phyloP scores from a whole-genome alignment of 768 basidiomycete genomes.

The Rhodotorula diobovata region DNA sequence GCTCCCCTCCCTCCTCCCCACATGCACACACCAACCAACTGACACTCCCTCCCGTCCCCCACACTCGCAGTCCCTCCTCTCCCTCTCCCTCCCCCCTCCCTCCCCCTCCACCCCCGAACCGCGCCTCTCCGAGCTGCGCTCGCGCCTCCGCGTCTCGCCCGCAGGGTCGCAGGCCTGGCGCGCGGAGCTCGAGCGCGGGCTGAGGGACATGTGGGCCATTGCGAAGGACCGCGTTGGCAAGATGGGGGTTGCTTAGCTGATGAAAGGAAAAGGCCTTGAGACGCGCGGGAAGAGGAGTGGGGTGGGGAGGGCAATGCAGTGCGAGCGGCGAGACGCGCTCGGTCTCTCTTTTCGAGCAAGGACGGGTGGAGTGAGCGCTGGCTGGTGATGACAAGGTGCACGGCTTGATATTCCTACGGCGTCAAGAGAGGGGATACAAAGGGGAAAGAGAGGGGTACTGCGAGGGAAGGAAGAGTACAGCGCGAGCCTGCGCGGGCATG shows the following conservation, averaged over 20 bases:
- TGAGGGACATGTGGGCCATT: conserved; percentile 46
- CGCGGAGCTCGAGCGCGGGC: conserved; percentile 44
- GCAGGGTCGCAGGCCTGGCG: conserved; percentile 43
- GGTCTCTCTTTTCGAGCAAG: too few relatives aligned
- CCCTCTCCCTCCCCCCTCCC: conserved; percentile 20
- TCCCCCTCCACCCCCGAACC: conserved; percentile 18
- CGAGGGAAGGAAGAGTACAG: not conserved
- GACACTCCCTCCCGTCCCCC: not conserved
- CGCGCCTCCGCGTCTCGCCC: conserved; percentile 8
- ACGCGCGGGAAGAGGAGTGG: too few relatives aligned
- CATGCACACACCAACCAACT: not conserved
- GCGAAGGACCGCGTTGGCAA: conserved; percentile 34
- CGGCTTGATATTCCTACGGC: too few relatives aligned
- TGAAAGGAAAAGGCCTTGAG: not conserved
- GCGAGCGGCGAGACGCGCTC: too few relatives aligned
- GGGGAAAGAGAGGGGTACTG: not conserved
- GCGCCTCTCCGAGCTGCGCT: conserved; percentile 8
- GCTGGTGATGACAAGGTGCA: too few relatives aligned
- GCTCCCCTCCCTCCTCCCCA: not conserved
- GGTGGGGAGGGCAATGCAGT: too few relatives aligned
- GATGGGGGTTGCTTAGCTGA: not conserved
- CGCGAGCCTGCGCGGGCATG: not conserved
- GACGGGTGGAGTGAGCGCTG: too few relatives aligned
- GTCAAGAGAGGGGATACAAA: too few relatives aligned
- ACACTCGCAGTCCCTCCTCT: conserved; percentile 17